Conservation (phyloP, 75 land plant species). For the Pinus taeda region DNA sequence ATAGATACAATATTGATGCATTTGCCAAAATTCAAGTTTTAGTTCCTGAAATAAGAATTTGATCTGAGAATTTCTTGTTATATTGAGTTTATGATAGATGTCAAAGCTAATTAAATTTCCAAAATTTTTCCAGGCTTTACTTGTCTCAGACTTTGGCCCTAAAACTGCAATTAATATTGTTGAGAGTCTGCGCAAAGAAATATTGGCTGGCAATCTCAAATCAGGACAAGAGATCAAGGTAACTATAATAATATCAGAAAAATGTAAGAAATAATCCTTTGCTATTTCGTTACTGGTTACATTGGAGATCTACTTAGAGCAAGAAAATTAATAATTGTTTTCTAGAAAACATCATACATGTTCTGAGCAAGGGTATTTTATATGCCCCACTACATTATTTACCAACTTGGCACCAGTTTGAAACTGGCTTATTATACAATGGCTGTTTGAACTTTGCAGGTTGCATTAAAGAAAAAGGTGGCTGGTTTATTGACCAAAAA, state of each 20-base stretch:
- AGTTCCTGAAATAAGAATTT: neutral
- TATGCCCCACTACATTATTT: neutral
- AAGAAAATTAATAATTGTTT: neutral
- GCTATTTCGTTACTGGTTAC: neutral
- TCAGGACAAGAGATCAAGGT: conserved; percentile 96
- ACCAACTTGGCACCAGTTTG: neutral
- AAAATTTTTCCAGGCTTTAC: conserved; percentile 57
- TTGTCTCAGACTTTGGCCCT: conserved; percentile 97
- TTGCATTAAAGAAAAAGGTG: conserved; percentile 76
- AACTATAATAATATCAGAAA: neutral
- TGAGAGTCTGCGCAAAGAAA: conserved; percentile 79
- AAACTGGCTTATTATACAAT: conserved; percentile 1
- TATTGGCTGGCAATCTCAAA: conserved; percentile 82
- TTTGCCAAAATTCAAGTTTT: neutral
- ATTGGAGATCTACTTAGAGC: neutral
- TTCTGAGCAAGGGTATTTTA: neutral
- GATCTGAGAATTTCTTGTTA: neutral
- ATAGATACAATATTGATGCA: neutral
- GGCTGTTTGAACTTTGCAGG: conserved; percentile 47
- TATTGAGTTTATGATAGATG: neutral
- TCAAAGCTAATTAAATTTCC: neutral
- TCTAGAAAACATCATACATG: neutral
- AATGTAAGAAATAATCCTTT: neutral
- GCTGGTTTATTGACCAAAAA: conserved; percentile 63
- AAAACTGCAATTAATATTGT: conserved; percentile 89